Base-by-base conservation (phyloP, 2,329 filamentous ascomycete species). In the Zalaria obscura region DNA sequence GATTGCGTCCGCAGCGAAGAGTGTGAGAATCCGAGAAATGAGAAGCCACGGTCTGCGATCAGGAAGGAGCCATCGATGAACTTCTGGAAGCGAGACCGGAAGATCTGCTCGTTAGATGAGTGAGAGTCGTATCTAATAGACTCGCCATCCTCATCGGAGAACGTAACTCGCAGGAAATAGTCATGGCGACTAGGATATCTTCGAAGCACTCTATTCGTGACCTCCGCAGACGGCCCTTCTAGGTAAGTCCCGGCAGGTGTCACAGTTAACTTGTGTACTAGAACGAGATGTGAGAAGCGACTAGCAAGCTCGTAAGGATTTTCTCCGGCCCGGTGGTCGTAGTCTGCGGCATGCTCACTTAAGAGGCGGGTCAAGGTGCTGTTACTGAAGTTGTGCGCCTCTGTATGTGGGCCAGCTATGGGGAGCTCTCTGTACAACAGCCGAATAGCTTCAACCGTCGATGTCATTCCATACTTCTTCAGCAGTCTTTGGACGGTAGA, bases 21-120 rank as follows among this genome's bases (percentile, higher is more conserved):
- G 56, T 88, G 80, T 0, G 82, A 87, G 56, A 87, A 89, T 0
- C 83, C 83, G 0, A 89, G 65, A 51, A 88, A 89, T 0, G 61
- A 59, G 51, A 76, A 86, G 1, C 58, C 53, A 8, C 76, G 66
- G 0, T 76, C 81, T 3, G 72, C 81, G 40, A 89, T 73, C 1
- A 61, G 52, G 27, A 93, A 73, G 0, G 77, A 78, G 0, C 66
- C 52, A 2, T 63, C 56, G 5, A 91, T 64, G 0, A 85, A 61
- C 0, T 54, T 47, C 40, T 72, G 72, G 57, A 87, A 88, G 0
- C 78, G 73, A 0, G 55, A 50, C 18, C 18, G 18, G 38, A 62
- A 68, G 5, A 86, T 66, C 0, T 48, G 35, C 0, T 73, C 65
- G 4, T 72, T 61, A 1, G 68, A 70, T 1, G 66, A 53, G 3